phyloP scores from a whole-genome alignment of 495 filamentous ascomycete species.

The Bacidia gigantensis region DNA sequence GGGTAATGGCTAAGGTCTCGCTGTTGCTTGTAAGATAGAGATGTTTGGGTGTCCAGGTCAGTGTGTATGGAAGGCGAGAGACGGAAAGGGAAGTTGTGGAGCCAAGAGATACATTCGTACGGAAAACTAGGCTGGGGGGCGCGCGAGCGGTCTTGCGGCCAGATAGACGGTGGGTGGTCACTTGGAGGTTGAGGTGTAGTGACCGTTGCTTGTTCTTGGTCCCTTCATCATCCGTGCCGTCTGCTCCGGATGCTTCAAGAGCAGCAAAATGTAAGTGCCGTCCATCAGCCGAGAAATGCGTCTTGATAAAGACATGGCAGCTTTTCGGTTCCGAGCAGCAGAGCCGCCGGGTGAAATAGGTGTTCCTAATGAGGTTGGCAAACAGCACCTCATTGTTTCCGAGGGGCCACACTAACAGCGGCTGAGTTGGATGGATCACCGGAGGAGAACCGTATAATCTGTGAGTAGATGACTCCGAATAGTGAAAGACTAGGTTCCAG shows the following conservation, averaged over 20 bases:
- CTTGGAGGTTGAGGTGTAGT: neutral
- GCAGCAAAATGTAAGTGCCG: slow-evolving; percentile 9
- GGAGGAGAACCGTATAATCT: slow-evolving; percentile 4
- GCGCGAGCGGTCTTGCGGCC: slow-evolving; percentile 4
- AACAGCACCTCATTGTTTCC: slow-evolving; percentile 7
- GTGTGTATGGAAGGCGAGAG: neutral
- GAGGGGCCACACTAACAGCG: slow-evolving; percentile 8
- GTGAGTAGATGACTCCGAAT: neutral
- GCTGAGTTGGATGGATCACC: slow-evolving; percentile 4
- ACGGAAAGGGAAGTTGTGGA: neutral
- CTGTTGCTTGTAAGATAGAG: slow-evolving; percentile 11
- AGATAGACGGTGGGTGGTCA: slow-evolving; percentile 11
- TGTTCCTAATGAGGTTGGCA: slow-evolving; percentile 1
- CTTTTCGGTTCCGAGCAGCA: slow-evolving; percentile 2
- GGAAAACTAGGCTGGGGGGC: slow-evolving; percentile 10
- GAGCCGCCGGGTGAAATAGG: slow-evolving; percentile 5
- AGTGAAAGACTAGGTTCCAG: neutral
- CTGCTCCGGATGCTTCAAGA: slow-evolving; percentile 2
- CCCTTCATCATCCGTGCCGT: neutral
- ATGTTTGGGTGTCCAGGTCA: slow-evolving; percentile 7
- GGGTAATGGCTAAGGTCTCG: neutral
- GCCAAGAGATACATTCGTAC: slow-evolving; percentile 5
- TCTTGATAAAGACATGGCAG: slow-evolving; percentile 7
- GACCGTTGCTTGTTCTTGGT: neutral
- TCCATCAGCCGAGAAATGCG: slow-evolving; percentile 3